Evolutionary conservation across 257 asterid genomes (phyloP).

Genomic region (Lantana camara): DNA sequence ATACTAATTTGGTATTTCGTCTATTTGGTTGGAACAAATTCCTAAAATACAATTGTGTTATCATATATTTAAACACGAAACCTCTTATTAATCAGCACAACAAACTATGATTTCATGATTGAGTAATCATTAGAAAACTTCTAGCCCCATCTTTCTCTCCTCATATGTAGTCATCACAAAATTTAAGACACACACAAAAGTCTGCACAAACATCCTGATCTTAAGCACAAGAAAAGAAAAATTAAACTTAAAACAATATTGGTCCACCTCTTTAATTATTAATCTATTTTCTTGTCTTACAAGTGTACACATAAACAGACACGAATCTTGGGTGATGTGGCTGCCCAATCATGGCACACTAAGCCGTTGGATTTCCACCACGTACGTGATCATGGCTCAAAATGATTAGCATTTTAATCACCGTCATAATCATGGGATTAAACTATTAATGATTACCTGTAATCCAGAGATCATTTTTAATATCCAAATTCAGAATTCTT

Average conservation of each 20-base stretch:
- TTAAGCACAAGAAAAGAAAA: constrained; percentile 19
- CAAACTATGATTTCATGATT: constrained; percentile 15
- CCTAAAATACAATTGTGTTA: too few relatives aligned
- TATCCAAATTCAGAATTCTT: background rate
- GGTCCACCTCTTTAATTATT: constrained; percentile 22
- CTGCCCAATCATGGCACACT: constrained; percentile 31
- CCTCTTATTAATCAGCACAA: too few relatives aligned
- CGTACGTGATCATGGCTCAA: constrained; percentile 6
- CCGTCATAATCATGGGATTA: constrained; percentile 11
- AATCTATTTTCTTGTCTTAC: constrained; percentile 30
- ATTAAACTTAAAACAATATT: background rate
- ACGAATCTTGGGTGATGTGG: constrained; percentile 30
- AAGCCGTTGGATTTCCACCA: constrained; percentile 10
- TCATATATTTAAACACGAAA: too few relatives aligned
- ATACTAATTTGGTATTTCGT: too few relatives aligned
- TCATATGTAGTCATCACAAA: background rate
- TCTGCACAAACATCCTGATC: constrained; percentile 27
- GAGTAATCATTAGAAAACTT: constrained; percentile 26
- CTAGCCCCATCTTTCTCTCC: constrained; percentile 22
- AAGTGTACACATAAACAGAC: constrained; percentile 25
- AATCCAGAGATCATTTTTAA: background rate
- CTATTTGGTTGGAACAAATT: too few relatives aligned
- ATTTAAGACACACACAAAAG: too few relatives aligned
- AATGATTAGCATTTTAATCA: background rate
- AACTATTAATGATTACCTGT: constrained; percentile 7